Evolutionary conservation across 345 rosid species (phyloP).

Genomic region (Zanthoxylum bungeanum): DNA sequence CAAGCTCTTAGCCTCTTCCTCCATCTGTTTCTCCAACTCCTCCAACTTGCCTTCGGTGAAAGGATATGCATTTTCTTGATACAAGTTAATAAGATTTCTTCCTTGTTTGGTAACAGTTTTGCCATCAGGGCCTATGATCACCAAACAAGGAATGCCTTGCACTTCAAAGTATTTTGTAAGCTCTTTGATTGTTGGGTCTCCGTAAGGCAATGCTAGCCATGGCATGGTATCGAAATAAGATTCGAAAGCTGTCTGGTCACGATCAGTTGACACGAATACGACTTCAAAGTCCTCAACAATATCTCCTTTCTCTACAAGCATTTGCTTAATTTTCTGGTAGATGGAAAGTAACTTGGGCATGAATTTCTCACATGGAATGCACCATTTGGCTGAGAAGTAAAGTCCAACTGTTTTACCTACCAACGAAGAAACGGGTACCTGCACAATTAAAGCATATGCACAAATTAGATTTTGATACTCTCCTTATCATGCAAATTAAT

Average conservation of each 20-base stretch:
- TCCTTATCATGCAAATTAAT: too few relatives aligned
- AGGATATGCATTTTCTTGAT: conserved; percentile 52
- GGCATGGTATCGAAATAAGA: conserved; percentile 46
- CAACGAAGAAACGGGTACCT: conserved; percentile 47
- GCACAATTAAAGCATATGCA: conserved; percentile 7
- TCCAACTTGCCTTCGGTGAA: conserved; percentile 45
- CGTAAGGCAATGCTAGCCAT: conserved; percentile 52
- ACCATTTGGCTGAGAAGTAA: conserved; percentile 60
- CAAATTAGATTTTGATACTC: background rate
- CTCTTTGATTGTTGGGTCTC: conserved; percentile 33
- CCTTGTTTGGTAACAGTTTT: conserved; percentile 56
- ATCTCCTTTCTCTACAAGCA: conserved; percentile 5
- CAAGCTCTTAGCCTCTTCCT: conserved; percentile 44
- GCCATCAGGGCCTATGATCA: conserved; percentile 57
- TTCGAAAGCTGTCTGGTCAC: conserved; percentile 30
- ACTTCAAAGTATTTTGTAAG: conserved; percentile 48
- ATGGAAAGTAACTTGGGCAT: conserved; percentile 44
- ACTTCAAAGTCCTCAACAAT: conserved; percentile 48
- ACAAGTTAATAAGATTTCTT: conserved; percentile 45
- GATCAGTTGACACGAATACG: conserved; percentile 47
- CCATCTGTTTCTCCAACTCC: conserved; percentile 39
- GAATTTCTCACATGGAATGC: conserved; percentile 49
- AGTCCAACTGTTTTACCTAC: conserved; percentile 52
- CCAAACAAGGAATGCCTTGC: conserved; percentile 48
- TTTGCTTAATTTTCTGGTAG: conserved; percentile 47